phyloP scores from a whole-genome alignment of 2,329 filamentous ascomycete genomes.

The Fusarium devonianum region DNA sequence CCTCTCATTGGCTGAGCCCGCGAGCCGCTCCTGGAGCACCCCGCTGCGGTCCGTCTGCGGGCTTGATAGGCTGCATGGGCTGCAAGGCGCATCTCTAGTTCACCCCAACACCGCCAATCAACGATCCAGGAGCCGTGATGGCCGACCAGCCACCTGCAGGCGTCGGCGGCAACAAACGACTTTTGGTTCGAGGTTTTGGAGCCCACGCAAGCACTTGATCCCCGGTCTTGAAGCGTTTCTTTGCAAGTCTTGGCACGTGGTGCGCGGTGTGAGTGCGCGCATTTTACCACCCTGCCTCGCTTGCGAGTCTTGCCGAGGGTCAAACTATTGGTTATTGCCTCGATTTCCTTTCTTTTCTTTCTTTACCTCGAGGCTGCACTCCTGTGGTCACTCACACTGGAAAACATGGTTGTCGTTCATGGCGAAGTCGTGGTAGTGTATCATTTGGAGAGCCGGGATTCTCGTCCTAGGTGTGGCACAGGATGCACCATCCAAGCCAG shows the following conservation, averaged over 20 bases:
- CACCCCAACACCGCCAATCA: constrained; percentile 50
- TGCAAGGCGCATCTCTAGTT: constrained; percentile 35
- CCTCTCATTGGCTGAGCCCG: constrained; percentile 30
- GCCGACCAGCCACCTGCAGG: constrained; percentile 50
- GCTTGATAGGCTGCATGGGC: constrained; percentile 36
- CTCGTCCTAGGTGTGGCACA: too few relatives aligned
- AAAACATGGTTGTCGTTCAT: constrained; percentile 10
- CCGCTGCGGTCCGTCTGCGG: constrained; percentile 25
- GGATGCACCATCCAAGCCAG: background rate
- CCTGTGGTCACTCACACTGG: background rate
- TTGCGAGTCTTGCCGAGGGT: constrained; percentile 7
- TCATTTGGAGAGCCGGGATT: background rate
- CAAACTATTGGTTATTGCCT: too few relatives aligned
- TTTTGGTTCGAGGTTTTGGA: constrained; percentile 42
- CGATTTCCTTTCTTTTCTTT: constrained; percentile 12
- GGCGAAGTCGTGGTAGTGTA: background rate
- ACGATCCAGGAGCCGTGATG: constrained; percentile 47
- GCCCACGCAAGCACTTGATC: constrained; percentile 17
- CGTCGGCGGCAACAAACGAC: constrained; percentile 54
- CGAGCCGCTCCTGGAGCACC: constrained; percentile 29
- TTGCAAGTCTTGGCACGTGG: background rate
- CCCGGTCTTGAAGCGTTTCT: constrained; percentile 10
- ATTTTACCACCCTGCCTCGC: background rate
- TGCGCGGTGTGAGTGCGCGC: constrained; percentile 3
- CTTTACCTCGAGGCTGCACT: background rate